Conservation (phyloP, 805 yeast species). For the Cyberlindnera mycetangii region DNA sequence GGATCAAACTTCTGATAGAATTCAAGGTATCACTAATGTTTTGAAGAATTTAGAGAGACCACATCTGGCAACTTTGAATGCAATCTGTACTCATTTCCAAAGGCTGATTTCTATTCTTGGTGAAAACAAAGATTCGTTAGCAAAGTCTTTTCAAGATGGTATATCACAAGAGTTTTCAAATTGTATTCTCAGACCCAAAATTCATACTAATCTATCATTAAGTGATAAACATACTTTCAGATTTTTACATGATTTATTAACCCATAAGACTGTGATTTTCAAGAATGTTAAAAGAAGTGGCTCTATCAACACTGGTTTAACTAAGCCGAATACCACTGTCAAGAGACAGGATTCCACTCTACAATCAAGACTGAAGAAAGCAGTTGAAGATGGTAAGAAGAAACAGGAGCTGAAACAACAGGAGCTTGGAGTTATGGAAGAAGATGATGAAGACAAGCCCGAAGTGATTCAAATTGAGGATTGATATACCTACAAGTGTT, state of each 20-base stretch:
- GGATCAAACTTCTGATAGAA: constrained; percentile 34
- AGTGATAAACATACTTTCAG: constrained; percentile 57
- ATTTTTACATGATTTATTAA: constrained; percentile 60
- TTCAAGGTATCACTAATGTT: constrained; percentile 63
- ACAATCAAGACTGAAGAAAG: constrained; percentile 25
- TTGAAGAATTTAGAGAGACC: constrained; percentile 65
- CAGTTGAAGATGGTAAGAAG: constrained; percentile 21
- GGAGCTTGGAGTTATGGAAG: not conserved
- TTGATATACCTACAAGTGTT: too few relatives aligned
- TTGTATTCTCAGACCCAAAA: constrained; percentile 54
- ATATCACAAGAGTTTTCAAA: constrained; percentile 66
- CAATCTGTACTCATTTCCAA: constrained; percentile 71
- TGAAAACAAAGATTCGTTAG: constrained; percentile 39
- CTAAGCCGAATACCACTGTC: constrained; percentile 2
- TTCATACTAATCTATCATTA: constrained; percentile 42
- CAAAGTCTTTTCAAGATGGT: constrained; percentile 38
- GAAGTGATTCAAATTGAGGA: not conserved
- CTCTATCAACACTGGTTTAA: constrained; percentile 7
- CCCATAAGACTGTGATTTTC: constrained; percentile 60
- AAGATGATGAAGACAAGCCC: constrained; percentile 1
- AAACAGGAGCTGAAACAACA: constrained; percentile 10
- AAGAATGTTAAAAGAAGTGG: constrained; percentile 47
- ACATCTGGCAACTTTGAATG: constrained; percentile 76
- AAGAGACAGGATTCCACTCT: constrained; percentile 24
- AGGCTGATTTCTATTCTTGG: constrained; percentile 55